phyloP scores from a whole-genome alignment of 1,139 yeast species.

The Diutina pseudorugosa region DNA sequence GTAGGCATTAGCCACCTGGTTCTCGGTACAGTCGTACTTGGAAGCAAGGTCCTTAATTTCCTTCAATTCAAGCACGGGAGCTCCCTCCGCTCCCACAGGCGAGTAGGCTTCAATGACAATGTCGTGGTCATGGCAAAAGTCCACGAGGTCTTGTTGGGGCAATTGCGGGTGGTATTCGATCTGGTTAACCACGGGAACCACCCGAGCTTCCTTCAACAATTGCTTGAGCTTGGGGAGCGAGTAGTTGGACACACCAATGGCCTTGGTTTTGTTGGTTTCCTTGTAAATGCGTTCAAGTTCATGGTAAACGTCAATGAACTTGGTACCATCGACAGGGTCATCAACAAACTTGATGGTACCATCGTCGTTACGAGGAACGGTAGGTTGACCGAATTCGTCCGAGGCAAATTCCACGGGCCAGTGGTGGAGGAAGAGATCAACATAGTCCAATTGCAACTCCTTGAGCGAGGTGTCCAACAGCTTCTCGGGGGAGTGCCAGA shows the following conservation, averaged over 20 bases:
- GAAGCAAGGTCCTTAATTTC: slow-evolving; percentile 19
- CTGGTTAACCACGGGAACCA: slow-evolving; percentile 23
- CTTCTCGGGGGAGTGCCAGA: slow-evolving; percentile 23
- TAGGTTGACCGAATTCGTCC: slow-evolving; percentile 25
- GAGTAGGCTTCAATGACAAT: slow-evolving; percentile 22
- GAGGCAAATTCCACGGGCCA: slow-evolving; percentile 48
- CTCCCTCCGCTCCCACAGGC: slow-evolving; percentile 26
- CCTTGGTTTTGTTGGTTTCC: slow-evolving; percentile 17
- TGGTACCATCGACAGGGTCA: slow-evolving; percentile 25
- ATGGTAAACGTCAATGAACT: slow-evolving; percentile 35
- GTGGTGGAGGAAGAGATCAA: slow-evolving; percentile 47
- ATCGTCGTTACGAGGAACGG: slow-evolving; percentile 22
- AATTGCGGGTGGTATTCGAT: slow-evolving; percentile 27
- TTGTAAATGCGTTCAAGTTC: slow-evolving; percentile 30
- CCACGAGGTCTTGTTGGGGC: slow-evolving; percentile 24
- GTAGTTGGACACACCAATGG: slow-evolving; percentile 25
- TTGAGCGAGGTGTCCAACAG: slow-evolving; percentile 24
- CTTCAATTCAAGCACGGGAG: slow-evolving; percentile 23
- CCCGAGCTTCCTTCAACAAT: slow-evolving; percentile 16
- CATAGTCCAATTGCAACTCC: slow-evolving; percentile 40
- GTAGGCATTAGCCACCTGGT: slow-evolving; percentile 26
- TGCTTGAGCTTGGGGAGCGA: slow-evolving; percentile 16
- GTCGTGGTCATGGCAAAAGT: slow-evolving; percentile 14
- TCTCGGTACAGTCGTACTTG: slow-evolving; percentile 19
- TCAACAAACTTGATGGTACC: slow-evolving; percentile 32